Percentiles rank a stretch among this genome's conserved stretches.
Evolutionary conservation across 2,329 filamentous ascomycete species (phyloP).

Genomic region (Trichocomaceae sp.): DNA sequence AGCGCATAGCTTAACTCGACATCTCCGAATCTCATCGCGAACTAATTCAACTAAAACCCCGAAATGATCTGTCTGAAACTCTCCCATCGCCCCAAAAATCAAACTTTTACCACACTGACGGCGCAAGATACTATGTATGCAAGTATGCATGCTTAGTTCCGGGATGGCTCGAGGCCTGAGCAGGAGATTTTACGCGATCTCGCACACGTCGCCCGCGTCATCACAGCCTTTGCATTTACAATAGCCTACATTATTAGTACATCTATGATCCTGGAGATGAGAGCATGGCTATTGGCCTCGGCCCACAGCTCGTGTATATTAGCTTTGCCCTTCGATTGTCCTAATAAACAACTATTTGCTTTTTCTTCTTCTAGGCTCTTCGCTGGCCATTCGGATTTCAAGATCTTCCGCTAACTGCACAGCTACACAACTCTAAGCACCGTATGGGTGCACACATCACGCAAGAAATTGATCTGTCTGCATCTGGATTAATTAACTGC

Average conservation of each 20-base stretch:
- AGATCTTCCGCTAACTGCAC: not conserved
- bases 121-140: too few relatives aligned
- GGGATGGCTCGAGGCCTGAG: conserved; percentile 1
- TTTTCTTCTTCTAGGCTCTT: not conserved
- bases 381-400: not conserved
- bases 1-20: not conserved
- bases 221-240: not conserved
- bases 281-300: not conserved
- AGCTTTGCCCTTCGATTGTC: not conserved
- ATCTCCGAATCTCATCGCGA: not conserved
- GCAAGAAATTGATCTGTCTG: not conserved
- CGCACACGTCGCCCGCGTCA: conserved; percentile 3
- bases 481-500: not conserved
- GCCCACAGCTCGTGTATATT: not conserved
- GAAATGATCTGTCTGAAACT: conserved; percentile 6
- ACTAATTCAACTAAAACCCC: not conserved
- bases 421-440: not conserved
- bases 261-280: not conserved
- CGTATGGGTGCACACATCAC: not conserved
- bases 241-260: not conserved
- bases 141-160: conserved; percentile 7
- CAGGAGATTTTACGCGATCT: conserved; percentile 9
- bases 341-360: not conserved
- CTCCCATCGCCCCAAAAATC: not conserved
- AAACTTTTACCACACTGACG: conserved; percentile 3